phyloP scores from a whole-genome alignment of 1,284 basidiomycete species.

The Cerioporus squamosus region DNA sequence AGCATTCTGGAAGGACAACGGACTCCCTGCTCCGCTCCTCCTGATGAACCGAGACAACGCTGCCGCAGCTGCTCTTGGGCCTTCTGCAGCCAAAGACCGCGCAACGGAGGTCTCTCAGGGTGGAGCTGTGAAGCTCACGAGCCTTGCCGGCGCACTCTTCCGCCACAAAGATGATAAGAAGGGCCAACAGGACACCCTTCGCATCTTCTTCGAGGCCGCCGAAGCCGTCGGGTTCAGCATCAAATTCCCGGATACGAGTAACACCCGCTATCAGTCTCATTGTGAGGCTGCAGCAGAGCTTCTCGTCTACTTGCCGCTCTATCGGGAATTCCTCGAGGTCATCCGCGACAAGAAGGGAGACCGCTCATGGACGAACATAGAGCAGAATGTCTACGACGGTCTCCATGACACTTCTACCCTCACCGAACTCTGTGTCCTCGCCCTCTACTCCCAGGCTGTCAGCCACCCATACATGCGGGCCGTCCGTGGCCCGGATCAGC shows the following conservation, averaged over 20 bases:
- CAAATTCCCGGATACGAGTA: slow-evolving; percentile 30
- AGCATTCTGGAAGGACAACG: slow-evolving; percentile 25
- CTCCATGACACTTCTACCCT: slow-evolving; percentile 39
- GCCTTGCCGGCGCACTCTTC: slow-evolving; percentile 33
- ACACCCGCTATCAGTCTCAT: slow-evolving; percentile 37
- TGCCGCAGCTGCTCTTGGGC: slow-evolving; percentile 7
- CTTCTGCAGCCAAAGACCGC: not conserved
- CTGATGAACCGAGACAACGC: slow-evolving; percentile 38
- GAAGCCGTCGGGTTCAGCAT: slow-evolving; percentile 30
- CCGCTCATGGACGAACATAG: slow-evolving; percentile 35
- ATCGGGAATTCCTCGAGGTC: slow-evolving; percentile 30
- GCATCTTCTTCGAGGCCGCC: slow-evolving; percentile 13
- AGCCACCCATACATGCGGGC: slow-evolving; percentile 23
- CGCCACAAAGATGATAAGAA: slow-evolving; percentile 34
- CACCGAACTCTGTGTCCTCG: slow-evolving; percentile 39
- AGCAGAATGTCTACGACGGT: slow-evolving; percentile 38
- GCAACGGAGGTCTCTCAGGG: slow-evolving; percentile 27
- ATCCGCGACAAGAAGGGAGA: slow-evolving; percentile 33
- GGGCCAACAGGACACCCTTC: slow-evolving; percentile 31
- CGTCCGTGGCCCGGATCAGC: slow-evolving; percentile 9
- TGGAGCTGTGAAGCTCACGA: slow-evolving; percentile 35
- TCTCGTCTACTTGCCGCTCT: slow-evolving; percentile 25
- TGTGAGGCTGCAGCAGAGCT: slow-evolving; percentile 30
- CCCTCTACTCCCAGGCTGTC: slow-evolving; percentile 32
- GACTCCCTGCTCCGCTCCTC: slow-evolving; percentile 20